These are phyloP conservation scores for Candida wancherniae DNA, from an alignment of 805 yeast genomes.

Conservation along the genomic window DNA sequence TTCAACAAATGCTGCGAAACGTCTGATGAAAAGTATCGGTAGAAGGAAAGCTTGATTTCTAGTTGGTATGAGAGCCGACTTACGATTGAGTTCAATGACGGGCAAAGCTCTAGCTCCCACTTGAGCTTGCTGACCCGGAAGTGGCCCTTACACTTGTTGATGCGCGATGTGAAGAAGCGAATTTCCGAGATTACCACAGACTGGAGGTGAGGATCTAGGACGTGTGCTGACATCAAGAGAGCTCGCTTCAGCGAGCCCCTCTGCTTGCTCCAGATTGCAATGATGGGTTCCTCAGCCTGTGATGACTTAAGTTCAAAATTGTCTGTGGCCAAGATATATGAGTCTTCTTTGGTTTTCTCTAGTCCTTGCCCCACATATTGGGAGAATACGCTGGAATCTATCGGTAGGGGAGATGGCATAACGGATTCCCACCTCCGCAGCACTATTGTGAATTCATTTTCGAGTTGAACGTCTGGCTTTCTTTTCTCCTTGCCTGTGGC, in stretches of 20 bases:
- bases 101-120: constrained; percentile 6
- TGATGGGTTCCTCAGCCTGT: constrained; percentile 6
- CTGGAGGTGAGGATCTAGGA: constrained; percentile 4
- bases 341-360: background rate
- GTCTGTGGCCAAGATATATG: constrained; percentile 3
- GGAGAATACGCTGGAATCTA: constrained; percentile 1
- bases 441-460: constrained; percentile 5
- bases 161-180: constrained; percentile 9
- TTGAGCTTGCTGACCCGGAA: constrained; percentile 6
- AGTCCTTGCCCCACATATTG: constrained; percentile 8
- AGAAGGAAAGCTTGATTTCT: constrained; percentile 9
- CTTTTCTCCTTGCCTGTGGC: background rate
- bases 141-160: constrained; percentile 13
- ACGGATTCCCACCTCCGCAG: constrained; percentile 3
- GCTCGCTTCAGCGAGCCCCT: constrained; percentile 8
- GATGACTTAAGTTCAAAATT: constrained; percentile 11
- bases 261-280: constrained; percentile 6
- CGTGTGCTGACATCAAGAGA: constrained; percentile 12
- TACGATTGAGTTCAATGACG: constrained; percentile 4
- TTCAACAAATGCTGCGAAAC: constrained; percentile 8
- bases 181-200: constrained; percentile 9
- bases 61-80: constrained; percentile 7
- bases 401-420: constrained; percentile 7
- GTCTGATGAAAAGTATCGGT: constrained; percentile 17
- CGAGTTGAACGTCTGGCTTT: background rate